A percentile compares a stretch with the other conserved stretches of the same genome.
Evolutionary conservation across 2,329 filamentous ascomycete species (phyloP).

Genomic region (Pseudogymnoascus sp.): DNA sequence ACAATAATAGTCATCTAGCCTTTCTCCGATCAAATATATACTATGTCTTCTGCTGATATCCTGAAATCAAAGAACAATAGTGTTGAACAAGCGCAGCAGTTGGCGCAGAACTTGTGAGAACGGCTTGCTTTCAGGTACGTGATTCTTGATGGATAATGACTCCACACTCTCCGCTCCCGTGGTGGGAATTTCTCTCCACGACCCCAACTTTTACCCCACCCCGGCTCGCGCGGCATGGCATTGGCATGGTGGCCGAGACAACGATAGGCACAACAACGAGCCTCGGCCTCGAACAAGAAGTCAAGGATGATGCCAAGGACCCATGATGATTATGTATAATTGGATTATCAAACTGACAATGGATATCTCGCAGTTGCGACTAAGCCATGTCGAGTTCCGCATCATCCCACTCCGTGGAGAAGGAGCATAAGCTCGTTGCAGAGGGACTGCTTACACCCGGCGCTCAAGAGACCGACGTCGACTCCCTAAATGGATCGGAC

Average conservation of each 20-base stretch:
- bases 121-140: background rate
- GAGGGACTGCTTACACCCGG: background rate
- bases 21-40: background rate
- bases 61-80: background rate
- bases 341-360: slow-evolving; percentile 2
- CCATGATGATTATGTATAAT: background rate
- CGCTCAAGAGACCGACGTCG: background rate
- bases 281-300: background rate
- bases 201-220: background rate
- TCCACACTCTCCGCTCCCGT: background rate
- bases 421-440: background rate
- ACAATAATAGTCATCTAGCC: background rate
- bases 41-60: background rate
- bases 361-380: background rate
- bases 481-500: background rate
- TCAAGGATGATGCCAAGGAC: background rate
- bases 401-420: background rate
- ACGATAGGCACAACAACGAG: background rate
- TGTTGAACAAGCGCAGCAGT: background rate
- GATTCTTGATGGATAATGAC: background rate
- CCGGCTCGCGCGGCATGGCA: background rate
- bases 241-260: background rate
- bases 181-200: background rate
- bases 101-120: background rate
- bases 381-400: background rate